Evolutionary conservation across 805 yeast species (phyloP).

Genomic region (Nakazawaea peltata): DNA sequence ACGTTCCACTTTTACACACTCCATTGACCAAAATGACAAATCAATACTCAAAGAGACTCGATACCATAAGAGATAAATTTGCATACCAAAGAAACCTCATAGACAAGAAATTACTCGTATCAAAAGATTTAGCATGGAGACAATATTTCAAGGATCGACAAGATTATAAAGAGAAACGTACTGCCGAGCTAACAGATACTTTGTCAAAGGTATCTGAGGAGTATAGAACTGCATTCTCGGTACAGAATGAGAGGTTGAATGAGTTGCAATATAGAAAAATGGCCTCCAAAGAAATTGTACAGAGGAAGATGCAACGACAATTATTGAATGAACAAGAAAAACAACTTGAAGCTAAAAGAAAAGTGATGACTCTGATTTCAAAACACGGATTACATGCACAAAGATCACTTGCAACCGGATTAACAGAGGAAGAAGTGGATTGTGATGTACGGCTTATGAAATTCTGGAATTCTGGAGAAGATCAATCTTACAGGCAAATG

Average conservation of each 20-base stretch:
- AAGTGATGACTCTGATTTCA: too few relatives aligned
- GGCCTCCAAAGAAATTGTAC: background rate
- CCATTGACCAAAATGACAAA: constrained; percentile 12
- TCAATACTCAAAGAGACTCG: constrained; percentile 12
- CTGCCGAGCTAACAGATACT: too few relatives aligned
- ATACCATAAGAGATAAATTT: constrained; percentile 11
- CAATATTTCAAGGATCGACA: constrained; percentile 6
- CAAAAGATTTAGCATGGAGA: constrained; percentile 1
- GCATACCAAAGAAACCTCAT: background rate
- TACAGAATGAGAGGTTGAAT: background rate
- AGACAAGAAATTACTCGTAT: background rate
- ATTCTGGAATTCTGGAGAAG: constrained; percentile 7
- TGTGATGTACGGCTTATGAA: constrained; percentile 4
- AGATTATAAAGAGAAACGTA: constrained; percentile 6
- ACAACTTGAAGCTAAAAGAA: background rate
- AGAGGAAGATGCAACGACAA: background rate
- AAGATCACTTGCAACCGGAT: background rate
- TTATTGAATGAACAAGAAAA: background rate
- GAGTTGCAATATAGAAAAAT: background rate
- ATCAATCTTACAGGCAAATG: background rate
- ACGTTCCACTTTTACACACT: constrained; percentile 16
- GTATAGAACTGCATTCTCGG: too few relatives aligned
- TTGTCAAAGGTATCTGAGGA: too few relatives aligned
- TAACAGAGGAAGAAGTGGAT: constrained; percentile 1
- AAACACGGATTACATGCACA: too few relatives aligned